Evolutionary conservation across 1,284 basidiomycete species (phyloP), one percentile per base, ranked within the genome.

Genomic region (Ustilago tritici): DNA sequence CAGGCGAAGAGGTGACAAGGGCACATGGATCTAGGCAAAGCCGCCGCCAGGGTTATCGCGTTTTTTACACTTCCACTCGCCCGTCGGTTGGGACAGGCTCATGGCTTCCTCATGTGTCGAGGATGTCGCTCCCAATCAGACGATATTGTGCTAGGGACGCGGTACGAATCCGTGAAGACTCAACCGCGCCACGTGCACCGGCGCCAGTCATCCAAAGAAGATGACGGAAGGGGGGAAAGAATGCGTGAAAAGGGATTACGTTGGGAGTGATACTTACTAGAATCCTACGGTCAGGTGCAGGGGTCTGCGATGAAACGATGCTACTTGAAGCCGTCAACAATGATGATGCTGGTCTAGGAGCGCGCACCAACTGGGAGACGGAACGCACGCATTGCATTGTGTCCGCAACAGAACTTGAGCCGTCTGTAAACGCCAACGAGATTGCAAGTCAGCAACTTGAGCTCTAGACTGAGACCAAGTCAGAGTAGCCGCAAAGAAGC

Each of bases 121-220:
- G 68, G 76, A 78, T 78, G 73, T 68, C 77, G 77, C 77, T 71
- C 77, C 77, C 74, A 76, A 70, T 76, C 73, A 73, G 77, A 76
- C 77, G 77, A 75, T 70, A 70, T 43, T 71, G 76, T 78, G 76
- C 76, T 40, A 58, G 58, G 67, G 65, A 76, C 65, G 65, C 76
- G 68, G 70, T 61, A 75, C 62, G 54, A 66, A 64, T 66, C 36
- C 5, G 36, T 10, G 2, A 19, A 35, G 63, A 67, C 58, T 66
- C 70, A 78, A 73, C 75, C 70, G 70, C 75, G 61, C 69, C 65
- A 32, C 68, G 50, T 67, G 65, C 77, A 79, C 73, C 77, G 72
- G 72, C 72, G 73, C 72, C 77, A 63, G 65, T 47, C 50, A 50
- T 15, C 36, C 34, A 15, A 12, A 35, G 17, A 35, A 41, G 53